Evolutionary conservation across 768 basidiomycete genomes (phyloP).

Genomic region (Trametes villosa): DNA sequence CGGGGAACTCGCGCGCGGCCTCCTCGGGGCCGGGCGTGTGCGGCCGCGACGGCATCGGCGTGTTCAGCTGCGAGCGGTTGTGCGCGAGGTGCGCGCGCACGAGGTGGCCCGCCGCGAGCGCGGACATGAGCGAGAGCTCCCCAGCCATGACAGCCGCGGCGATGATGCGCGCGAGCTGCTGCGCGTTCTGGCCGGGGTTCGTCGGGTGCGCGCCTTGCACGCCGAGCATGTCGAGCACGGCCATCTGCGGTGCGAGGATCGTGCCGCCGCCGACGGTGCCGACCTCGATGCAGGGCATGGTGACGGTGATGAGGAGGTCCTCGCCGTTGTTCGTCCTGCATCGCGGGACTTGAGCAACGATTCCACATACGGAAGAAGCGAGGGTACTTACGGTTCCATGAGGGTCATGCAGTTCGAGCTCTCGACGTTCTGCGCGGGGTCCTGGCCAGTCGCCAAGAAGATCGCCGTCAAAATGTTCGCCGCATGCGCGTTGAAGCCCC

Average conservation of each 20-base stretch:
- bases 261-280: conserved; percentile 98
- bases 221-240: conserved; percentile 93
- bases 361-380: background rate
- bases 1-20: background rate
- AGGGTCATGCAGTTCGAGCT: conserved; percentile 98
- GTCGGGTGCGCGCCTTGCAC: conserved; percentile 88
- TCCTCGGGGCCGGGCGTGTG: conserved; percentile 55
- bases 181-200: conserved; percentile 87
- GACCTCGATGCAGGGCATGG: conserved; percentile 99
- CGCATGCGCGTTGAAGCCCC: conserved; percentile 98
- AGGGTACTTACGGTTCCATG: conserved; percentile 89
- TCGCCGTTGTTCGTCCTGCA: conserved; percentile 84
- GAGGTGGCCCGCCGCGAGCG: conserved; percentile 93
- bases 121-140: conserved; percentile 88
- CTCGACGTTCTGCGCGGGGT: conserved; percentile 99
- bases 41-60: conserved; percentile 65
- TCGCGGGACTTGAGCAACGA: conserved; percentile 1
- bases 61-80: conserved; percentile 84
- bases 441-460: conserved; percentile 96
- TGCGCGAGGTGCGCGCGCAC: conserved; percentile 93
- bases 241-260: conserved; percentile 85
- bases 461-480: conserved; percentile 96
- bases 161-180: conserved; percentile 86
- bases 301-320: conserved; percentile 89
- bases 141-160: conserved; percentile 96